These are phyloP conservation scores for Porodaedalea pini DNA, from an alignment of 1,284 basidiomycete species.

Conservation along the genomic window DNA sequence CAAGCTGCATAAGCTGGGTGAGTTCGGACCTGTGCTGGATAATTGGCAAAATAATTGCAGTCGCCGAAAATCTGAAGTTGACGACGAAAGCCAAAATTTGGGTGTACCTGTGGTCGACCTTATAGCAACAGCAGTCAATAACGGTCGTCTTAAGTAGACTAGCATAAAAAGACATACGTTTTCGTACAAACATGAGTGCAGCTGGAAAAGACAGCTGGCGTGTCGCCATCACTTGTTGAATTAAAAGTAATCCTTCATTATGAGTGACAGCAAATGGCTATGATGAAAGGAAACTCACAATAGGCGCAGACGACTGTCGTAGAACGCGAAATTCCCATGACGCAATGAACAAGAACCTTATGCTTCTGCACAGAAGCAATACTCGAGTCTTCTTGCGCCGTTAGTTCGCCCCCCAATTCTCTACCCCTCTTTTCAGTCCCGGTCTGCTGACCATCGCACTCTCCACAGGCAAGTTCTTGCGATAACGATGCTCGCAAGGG, in stretches of 20 bases:
- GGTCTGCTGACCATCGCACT: conserved; percentile 1
- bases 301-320: conserved; percentile 66
- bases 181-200: conserved; percentile 47
- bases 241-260: conserved; percentile 4
- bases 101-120: conserved; percentile 54
- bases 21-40: conserved; percentile 33
- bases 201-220: conserved; percentile 38
- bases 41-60: conserved; percentile 37
- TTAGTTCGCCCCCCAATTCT: neutral
- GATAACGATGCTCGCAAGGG: neutral
- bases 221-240: conserved; percentile 56
- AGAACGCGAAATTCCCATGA: conserved; percentile 69
- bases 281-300: conserved; percentile 36
- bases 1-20: conserved; percentile 49
- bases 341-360: conserved; percentile 70
- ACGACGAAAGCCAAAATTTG: conserved; percentile 62
- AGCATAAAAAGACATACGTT: conserved; percentile 36
- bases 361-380: conserved; percentile 32
- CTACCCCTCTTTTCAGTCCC: neutral
- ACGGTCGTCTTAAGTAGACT: neutral
- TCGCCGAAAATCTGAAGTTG: conserved; percentile 54
- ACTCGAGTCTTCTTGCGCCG: neutral
- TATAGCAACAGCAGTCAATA: conserved; percentile 11
- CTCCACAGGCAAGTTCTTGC: too few species aligned
- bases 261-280: conserved; percentile 4